phyloP scores from a whole-genome alignment of 495 filamentous ascomycete genomes.

The Gamarada debralockiae region DNA sequence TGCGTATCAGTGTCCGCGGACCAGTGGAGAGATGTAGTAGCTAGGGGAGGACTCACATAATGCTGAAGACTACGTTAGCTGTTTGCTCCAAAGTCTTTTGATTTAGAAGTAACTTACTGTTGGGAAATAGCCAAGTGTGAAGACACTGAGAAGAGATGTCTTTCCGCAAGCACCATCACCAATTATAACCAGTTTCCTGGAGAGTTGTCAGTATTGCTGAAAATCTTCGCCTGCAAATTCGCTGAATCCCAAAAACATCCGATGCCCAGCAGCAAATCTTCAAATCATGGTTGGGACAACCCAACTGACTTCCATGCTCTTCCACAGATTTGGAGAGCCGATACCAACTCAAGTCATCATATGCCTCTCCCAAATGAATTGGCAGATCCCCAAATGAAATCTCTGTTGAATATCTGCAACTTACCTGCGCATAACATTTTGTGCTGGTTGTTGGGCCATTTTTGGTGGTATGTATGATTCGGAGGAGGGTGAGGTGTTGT shows the following conservation, averaged over 20 bases:
- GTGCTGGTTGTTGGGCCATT: slow-evolving; percentile 47
- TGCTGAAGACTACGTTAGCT: slow-evolving; percentile 40
- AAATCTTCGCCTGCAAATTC: not conserved
- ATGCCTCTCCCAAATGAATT: not conserved
- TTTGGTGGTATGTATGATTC: not conserved
- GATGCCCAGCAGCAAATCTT: not conserved
- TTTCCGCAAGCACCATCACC: slow-evolving; percentile 98
- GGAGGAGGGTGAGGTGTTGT: not conserved
- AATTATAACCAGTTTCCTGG: slow-evolving; percentile 97
- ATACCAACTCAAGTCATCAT: not conserved
- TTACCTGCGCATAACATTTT: slow-evolving; percentile 74
- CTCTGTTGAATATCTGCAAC: slow-evolving; percentile 12
- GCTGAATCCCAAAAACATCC: not conserved
- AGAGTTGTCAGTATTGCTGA: slow-evolving; percentile 1
- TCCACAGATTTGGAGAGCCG: not conserved
- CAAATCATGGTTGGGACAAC: not conserved
- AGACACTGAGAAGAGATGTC: slow-evolving; percentile 95
- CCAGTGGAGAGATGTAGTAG: not conserved
- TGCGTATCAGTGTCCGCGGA: not conserved
- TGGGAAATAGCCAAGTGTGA: slow-evolving; percentile 97
- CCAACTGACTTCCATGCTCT: not conserved
- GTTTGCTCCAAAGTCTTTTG: slow-evolving; percentile 4
- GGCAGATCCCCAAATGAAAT: not conserved
- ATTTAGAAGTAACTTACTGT: slow-evolving; percentile 55
- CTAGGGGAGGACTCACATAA: slow-evolving; percentile 57